These are phyloP conservation scores for Brassica incana DNA, from an alignment of 345 rosid genomes.

Conservation along the genomic window DNA sequence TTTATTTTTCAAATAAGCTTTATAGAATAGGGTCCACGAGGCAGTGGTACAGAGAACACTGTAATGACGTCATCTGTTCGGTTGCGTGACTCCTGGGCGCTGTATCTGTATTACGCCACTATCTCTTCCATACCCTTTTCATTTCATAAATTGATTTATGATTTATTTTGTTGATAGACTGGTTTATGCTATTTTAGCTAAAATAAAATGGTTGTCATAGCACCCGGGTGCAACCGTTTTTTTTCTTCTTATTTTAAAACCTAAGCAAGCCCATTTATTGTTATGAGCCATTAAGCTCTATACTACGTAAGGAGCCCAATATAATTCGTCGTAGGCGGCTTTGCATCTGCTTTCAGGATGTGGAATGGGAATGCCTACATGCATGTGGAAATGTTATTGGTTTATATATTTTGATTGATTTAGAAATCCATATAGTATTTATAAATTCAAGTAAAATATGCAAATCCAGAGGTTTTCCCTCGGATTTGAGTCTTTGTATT, in stretches of 20 bases:
- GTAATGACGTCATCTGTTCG: constrained; percentile 40
- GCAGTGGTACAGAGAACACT: constrained; percentile 32
- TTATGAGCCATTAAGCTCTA: not conserved
- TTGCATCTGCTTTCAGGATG: not conserved
- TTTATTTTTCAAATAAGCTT: not conserved
- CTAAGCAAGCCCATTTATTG: not conserved
- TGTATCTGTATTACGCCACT: constrained; percentile 26
- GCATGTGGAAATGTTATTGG: not conserved
- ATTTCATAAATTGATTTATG: not conserved
- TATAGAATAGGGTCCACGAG: not conserved
- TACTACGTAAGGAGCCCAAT: not conserved
- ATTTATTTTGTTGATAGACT: not conserved
- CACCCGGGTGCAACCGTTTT: constrained; percentile 56
- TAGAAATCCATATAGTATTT: no score
- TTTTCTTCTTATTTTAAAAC: not conserved
- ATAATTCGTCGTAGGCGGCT: not conserved
- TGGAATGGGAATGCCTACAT: not conserved
- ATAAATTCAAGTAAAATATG: no score
- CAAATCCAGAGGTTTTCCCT: no score
- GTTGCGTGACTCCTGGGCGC: constrained; percentile 51
- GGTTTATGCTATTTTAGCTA: not conserved
- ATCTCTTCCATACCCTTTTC: constrained; percentile 23
- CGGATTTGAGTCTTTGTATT: no score
- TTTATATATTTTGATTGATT: no score
- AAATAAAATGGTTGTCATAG: not conserved